Conservation (phyloP, 768 basidiomycete genomes). For the Megacollybia marginata region DNA sequence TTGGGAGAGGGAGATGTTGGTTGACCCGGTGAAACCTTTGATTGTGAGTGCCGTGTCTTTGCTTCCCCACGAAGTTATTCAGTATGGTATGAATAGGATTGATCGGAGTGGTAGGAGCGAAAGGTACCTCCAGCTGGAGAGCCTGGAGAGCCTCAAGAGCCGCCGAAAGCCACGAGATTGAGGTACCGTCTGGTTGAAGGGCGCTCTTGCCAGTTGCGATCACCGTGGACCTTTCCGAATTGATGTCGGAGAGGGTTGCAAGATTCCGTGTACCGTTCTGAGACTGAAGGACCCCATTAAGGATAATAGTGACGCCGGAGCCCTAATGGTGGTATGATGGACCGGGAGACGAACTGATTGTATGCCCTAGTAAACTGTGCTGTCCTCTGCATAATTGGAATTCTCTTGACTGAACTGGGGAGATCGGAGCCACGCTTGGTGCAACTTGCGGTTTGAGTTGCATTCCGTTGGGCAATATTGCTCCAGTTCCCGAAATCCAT, state of each 20-base stretch:
- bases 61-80: slow-evolving; percentile 58
- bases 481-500: too few relatives aligned
- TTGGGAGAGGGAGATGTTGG: slow-evolving; percentile 45
- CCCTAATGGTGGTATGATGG: too few relatives aligned
- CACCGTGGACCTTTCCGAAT: slow-evolving; percentile 51
- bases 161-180: slow-evolving; percentile 59
- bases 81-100: slow-evolving; percentile 63
- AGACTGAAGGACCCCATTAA: slow-evolving; percentile 47
- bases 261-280: slow-evolving; percentile 42
- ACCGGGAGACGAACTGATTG: too few relatives aligned
- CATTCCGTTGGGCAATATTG: too few relatives aligned
- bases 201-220: slow-evolving; percentile 55
- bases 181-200: slow-evolving; percentile 44
- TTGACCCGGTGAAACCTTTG: slow-evolving; percentile 52
- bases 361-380: too few relatives aligned
- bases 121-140: slow-evolving; percentile 58
- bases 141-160: slow-evolving; percentile 51
- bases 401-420: too few relatives aligned
- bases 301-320: slow-evolving; percentile 47
- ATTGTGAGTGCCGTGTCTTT: slow-evolving; percentile 45
- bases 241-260: slow-evolving; percentile 50
- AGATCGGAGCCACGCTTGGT: too few relatives aligned
- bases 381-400: too few relatives aligned
- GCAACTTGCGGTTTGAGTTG: too few relatives aligned
- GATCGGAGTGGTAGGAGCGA: slow-evolving; percentile 42